phyloP scores from a whole-genome alignment of 176 grass and related monocot genomes.

The Rhynchospora breviuscula region DNA sequence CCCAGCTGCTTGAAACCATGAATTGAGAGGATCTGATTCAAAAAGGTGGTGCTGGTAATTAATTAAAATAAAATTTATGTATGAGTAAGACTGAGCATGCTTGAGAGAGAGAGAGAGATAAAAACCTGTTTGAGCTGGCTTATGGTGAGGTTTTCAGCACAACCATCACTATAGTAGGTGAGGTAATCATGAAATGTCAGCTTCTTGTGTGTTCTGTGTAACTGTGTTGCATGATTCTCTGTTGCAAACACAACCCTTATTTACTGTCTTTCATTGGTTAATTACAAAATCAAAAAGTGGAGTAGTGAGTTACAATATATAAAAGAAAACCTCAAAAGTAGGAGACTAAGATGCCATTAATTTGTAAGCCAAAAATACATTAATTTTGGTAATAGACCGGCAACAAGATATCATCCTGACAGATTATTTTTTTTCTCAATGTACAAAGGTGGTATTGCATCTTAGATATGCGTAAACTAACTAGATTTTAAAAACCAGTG shows the following conservation, averaged over 20 bases:
- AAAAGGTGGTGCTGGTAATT: neutral
- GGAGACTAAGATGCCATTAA: neutral
- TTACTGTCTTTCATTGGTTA: neutral
- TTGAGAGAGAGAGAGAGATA: neutral
- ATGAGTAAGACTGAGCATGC: neutral
- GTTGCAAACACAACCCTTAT: too few species aligned
- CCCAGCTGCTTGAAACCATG: neutral
- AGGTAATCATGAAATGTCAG: neutral
- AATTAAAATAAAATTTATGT: neutral
- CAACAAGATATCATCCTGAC: too few species aligned
- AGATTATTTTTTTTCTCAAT: too few species aligned
- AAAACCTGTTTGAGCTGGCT: neutral
- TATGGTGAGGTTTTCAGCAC: neutral
- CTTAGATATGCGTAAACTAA: neutral
- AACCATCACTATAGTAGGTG: neutral
- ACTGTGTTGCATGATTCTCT: neutral
- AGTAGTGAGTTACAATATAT: neutral
- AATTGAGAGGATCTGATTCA: neutral
- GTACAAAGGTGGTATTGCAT: neutral
- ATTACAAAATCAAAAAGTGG: neutral
- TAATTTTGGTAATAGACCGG: neutral
- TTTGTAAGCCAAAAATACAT: neutral
- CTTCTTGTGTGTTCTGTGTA: neutral
- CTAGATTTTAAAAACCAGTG: neutral
- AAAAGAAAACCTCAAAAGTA: neutral